Evolutionary conservation across 1,284 basidiomycete species (phyloP).

Genomic region (Sanghuangporus sanghuang): DNA sequence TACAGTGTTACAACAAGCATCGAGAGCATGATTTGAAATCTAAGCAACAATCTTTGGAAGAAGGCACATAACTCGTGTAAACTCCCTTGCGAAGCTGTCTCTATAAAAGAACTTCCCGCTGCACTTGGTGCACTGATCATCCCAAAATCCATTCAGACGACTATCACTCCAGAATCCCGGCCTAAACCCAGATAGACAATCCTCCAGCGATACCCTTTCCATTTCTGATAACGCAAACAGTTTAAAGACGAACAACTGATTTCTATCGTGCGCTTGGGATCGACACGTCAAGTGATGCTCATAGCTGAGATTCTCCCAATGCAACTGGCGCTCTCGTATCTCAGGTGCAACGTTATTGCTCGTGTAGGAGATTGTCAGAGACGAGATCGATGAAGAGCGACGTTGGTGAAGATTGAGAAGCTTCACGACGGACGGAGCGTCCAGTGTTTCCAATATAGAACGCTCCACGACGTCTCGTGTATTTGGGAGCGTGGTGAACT

Average conservation of each 20-base stretch:
- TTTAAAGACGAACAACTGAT: slow-evolving; percentile 2
- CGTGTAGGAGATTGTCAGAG: background rate
- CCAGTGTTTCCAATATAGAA: background rate
- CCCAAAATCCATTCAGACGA: background rate
- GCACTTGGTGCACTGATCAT: slow-evolving; percentile 8
- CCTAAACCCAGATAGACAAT: background rate
- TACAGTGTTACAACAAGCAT: background rate
- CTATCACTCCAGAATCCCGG: background rate
- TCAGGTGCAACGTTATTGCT: background rate
- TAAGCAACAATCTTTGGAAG: background rate
- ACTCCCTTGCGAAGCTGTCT: background rate
- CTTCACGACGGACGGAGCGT: slow-evolving; percentile 1
- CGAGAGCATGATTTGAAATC: background rate
- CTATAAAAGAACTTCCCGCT: background rate
- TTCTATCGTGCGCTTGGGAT: slow-evolving; percentile 5
- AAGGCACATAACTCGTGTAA: background rate
- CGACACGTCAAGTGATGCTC: background rate
- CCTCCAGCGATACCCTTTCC: background rate
- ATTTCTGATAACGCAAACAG: background rate
- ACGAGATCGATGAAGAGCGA: background rate
- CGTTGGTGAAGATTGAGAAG: slow-evolving; percentile 8
- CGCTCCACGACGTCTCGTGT: background rate
- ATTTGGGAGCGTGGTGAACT: slow-evolving; percentile 1
- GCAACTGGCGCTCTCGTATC: background rate
- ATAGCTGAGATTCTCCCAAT: slow-evolving; percentile 5